Percentiles rank a stretch among this genome's conserved stretches.
phyloP scores from a whole-genome alignment of 495 filamentous ascomycete species.

The Immersiella caudata region DNA sequence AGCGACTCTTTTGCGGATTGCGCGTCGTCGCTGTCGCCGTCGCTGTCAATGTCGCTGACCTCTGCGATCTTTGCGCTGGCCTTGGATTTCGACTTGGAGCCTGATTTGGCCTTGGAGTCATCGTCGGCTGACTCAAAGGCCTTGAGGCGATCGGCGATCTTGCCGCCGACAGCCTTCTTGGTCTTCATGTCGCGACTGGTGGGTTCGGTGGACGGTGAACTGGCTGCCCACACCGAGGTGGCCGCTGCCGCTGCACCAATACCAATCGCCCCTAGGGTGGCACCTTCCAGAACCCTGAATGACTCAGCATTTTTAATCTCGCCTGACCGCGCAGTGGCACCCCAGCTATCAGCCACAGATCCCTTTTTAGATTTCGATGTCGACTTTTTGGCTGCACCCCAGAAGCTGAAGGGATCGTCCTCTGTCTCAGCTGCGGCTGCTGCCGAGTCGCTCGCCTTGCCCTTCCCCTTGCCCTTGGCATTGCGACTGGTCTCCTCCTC shows the following conservation, averaged over 20 bases:
- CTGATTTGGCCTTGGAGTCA: conserved; percentile 32
- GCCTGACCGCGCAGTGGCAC: conserved; percentile 20
- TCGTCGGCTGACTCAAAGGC: conserved; percentile 55
- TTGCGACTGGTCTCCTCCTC: conserved; percentile 18
- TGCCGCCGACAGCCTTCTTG: conserved; percentile 50
- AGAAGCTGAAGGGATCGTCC: conserved; percentile 50
- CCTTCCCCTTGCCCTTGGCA: conserved; percentile 23
- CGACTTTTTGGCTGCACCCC: conserved; percentile 47
- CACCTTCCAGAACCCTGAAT: conserved; percentile 44
- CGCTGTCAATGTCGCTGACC: conserved; percentile 43
- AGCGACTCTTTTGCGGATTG: conserved; percentile 13
- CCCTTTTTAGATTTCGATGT: conserved; percentile 36
- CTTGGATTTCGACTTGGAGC: conserved; percentile 21
- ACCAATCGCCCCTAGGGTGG: conserved; percentile 28
- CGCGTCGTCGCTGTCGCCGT: conserved; percentile 30
- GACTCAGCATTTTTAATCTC: conserved; percentile 48
- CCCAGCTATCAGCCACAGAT: conserved; percentile 25
- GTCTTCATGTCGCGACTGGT: conserved; percentile 41
- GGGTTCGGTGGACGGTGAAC: conserved; percentile 38
- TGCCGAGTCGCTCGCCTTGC: conserved; percentile 29
- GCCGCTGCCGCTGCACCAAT: conserved; percentile 14
- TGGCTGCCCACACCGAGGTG: conserved; percentile 40
- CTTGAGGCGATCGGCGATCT: conserved; percentile 55
- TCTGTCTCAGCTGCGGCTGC: conserved; percentile 22
- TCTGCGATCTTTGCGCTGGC: not conserved